A percentile compares a stretch with the other conserved stretches of the same genome.
These are phyloP conservation scores for Fistulinella prunicolor DNA, from an alignment of 768 basidiomycete species.

Conservation along the genomic window DNA sequence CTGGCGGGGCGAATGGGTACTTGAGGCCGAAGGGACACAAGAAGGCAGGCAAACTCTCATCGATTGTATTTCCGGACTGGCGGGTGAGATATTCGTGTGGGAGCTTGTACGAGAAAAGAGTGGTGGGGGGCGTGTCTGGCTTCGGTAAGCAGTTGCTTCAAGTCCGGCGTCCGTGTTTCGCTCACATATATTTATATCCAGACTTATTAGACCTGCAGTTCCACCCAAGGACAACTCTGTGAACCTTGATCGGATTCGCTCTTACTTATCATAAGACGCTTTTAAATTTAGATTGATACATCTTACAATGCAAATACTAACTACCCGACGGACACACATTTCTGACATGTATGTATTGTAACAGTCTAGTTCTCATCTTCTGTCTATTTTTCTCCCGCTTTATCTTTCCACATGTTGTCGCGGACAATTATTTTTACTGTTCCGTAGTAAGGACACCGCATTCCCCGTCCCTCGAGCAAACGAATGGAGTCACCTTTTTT, in stretches of 20 bases:
- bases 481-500: too few relatives aligned
- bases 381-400: constrained; percentile 6
- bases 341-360: constrained; percentile 13
- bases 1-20: constrained; percentile 75
- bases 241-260: constrained; percentile 20
- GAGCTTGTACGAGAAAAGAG: constrained; percentile 64
- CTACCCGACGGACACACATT: constrained; percentile 14
- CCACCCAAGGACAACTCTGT: constrained; percentile 22
- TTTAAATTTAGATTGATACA: constrained; percentile 16
- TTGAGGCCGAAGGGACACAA: constrained; percentile 75
- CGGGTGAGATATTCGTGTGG: constrained; percentile 41
- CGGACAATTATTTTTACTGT: constrained; percentile 6
- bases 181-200: constrained; percentile 1
- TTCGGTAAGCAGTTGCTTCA: constrained; percentile 45
- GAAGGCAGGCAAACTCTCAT: constrained; percentile 58
- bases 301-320: constrained; percentile 6
- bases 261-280: constrained; percentile 21
- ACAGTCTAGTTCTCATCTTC: constrained; percentile 1
- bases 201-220: constrained; percentile 22
- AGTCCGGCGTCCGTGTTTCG: neutral
- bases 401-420: constrained; percentile 16
- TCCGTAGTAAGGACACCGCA: constrained; percentile 1
- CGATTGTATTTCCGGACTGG: constrained; percentile 44
- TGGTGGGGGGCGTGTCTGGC: constrained; percentile 57
- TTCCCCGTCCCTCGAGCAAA: neutral